Conservation (phyloP, 2,329 filamentous ascomycete genomes). For the Phoma herbarum region DNA sequence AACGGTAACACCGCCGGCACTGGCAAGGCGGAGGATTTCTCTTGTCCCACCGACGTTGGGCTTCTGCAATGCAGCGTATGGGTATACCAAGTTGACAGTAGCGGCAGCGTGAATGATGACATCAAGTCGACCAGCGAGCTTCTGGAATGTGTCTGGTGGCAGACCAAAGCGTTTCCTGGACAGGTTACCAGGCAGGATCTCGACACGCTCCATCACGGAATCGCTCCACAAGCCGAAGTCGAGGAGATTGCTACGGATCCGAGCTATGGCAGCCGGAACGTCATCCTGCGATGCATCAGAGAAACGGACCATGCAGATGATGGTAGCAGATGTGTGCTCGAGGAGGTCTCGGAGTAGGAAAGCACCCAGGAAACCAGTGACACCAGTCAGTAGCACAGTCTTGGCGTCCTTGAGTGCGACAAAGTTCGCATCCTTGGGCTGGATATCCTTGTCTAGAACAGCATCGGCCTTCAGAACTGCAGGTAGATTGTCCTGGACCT, state of each 20-base stretch:
- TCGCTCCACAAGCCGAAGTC: constrained; percentile 81
- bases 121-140: constrained; percentile 70
- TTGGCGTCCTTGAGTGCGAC: constrained; percentile 70
- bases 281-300: constrained; percentile 72
- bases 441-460: constrained; percentile 73
- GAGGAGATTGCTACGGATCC: constrained; percentile 78
- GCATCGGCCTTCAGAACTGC: constrained; percentile 73
- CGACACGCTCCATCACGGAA: constrained; percentile 78
- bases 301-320: constrained; percentile 78
- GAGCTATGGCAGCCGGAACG: constrained; percentile 72
- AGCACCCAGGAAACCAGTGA: constrained; percentile 78
- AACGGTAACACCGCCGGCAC: constrained; percentile 72
- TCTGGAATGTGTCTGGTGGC: constrained; percentile 69
- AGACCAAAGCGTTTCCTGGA: constrained; percentile 74
- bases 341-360: constrained; percentile 76
- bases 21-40: constrained; percentile 76
- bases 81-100: constrained; percentile 77
- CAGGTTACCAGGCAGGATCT: constrained; percentile 77
- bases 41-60: constrained; percentile 82
- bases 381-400: constrained; percentile 76
- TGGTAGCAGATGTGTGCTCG: constrained; percentile 72
- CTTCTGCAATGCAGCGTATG: constrained; percentile 76
- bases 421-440: constrained; percentile 62
- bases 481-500: constrained; percentile 78
- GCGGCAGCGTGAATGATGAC: constrained; percentile 82